A percentile compares a stretch with the other conserved stretches of the same genome.
Conservation (phyloP, 768 basidiomycete species). For the Pulveroboletus sp. region DNA sequence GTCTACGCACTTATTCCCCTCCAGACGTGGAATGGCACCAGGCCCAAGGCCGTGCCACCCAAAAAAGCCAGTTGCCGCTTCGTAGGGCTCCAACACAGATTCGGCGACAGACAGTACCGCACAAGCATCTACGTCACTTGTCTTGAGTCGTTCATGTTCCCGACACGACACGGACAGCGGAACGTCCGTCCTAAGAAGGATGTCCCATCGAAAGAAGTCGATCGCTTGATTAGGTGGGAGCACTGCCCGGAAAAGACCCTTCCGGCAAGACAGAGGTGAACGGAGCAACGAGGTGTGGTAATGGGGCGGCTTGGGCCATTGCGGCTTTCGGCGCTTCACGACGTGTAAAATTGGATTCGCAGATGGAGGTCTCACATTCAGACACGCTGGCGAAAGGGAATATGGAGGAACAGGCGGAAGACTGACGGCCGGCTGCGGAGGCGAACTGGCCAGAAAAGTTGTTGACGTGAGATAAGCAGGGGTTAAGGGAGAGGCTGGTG, state of each 20-base stretch:
- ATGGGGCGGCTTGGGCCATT: slow-evolving; percentile 26
- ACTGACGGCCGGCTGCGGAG: background rate
- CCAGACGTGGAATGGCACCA: slow-evolving; percentile 2
- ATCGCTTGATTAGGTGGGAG: slow-evolving; percentile 16
- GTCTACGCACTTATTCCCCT: background rate
- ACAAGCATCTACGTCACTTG: background rate
- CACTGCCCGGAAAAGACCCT: slow-evolving; percentile 22
- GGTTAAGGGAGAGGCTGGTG: background rate
- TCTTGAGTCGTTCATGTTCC: background rate
- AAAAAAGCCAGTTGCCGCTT: slow-evolving; percentile 27
- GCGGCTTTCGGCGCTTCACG: slow-evolving; percentile 10
- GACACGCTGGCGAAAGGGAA: slow-evolving; percentile 6
- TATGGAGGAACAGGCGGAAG: background rate
- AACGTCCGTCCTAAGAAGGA: slow-evolving; percentile 1
- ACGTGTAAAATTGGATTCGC: slow-evolving; percentile 3
- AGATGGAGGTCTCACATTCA: slow-evolving; percentile 1
- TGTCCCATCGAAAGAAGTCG: slow-evolving; percentile 27
- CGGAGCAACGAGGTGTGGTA: slow-evolving; percentile 28
- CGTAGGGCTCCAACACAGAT: slow-evolving; percentile 21
- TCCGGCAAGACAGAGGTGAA: slow-evolving; percentile 21
- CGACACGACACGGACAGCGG: background rate
- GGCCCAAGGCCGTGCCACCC: slow-evolving; percentile 26
- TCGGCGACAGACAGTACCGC: slow-evolving; percentile 16
- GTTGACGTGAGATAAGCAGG: background rate
- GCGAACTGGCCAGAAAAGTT: background rate